Percentiles rank a stretch among this genome's conserved stretches.
phyloP scores from a whole-genome alignment of 495 filamentous ascomycete species.

The Neurospora sp. region DNA sequence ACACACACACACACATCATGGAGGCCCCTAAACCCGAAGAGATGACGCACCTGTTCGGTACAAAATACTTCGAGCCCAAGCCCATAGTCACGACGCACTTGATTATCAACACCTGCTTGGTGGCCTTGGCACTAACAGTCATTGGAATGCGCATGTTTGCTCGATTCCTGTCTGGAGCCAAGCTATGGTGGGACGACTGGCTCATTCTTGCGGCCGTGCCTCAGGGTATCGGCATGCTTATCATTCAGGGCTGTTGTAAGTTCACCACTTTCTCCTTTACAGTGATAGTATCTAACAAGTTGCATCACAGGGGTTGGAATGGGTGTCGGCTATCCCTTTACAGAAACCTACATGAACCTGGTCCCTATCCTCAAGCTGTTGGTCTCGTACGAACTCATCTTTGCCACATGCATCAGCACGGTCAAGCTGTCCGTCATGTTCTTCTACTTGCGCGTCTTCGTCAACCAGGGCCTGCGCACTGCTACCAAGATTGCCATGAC shows the following conservation, averaged over 20 bases:
- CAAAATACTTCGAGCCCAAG: not conserved
- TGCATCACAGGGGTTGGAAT: slow-evolving; percentile 7
- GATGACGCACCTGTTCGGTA: not conserved
- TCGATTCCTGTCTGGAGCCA: slow-evolving; percentile 10
- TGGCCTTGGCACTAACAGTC: slow-evolving; percentile 4
- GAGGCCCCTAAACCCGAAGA: not conserved
- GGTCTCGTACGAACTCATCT: slow-evolving; percentile 15
- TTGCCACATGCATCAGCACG: slow-evolving; percentile 8
- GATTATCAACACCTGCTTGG: slow-evolving; percentile 14
- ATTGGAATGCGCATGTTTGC: slow-evolving; percentile 10
- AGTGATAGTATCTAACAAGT: not conserved
- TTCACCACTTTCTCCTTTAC: not conserved
- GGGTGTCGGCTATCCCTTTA: slow-evolving; percentile 9
- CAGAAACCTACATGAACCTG: slow-evolving; percentile 8
- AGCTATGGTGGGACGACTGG: slow-evolving; percentile 26
- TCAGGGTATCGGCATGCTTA: slow-evolving; percentile 14
- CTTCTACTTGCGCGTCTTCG: slow-evolving; percentile 21
- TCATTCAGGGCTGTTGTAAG: slow-evolving; percentile 21
- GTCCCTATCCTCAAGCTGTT: slow-evolving; percentile 14
- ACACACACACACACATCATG: not conserved
- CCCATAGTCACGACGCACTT: slow-evolving; percentile 10
- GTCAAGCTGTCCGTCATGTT: slow-evolving; percentile 18
- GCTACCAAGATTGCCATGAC: slow-evolving; percentile 8
- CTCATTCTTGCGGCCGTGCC: slow-evolving; percentile 19
- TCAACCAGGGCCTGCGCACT: slow-evolving; percentile 8